Conservation (phyloP, 768 basidiomycete species). For the Pisolithus tinctorius region DNA sequence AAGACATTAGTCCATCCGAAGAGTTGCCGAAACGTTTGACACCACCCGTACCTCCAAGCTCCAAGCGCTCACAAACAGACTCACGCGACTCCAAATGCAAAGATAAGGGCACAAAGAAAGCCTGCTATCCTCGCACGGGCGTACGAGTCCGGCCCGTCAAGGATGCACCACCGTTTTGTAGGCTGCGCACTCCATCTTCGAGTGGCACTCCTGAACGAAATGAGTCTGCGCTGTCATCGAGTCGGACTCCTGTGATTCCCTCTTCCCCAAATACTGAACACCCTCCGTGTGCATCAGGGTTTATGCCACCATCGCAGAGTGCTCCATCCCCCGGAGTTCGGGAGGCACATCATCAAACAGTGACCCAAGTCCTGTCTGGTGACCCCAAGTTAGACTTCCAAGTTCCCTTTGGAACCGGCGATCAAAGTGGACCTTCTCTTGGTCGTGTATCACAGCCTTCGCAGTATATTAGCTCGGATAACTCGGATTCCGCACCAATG, state of each 20-base stretch:
- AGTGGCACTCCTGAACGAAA: constrained; percentile 7
- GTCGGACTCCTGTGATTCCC: constrained; percentile 8
- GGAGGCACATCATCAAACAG: background rate
- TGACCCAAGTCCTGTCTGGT: constrained; percentile 12
- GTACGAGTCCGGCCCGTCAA: constrained; percentile 40
- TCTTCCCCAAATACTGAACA: constrained; percentile 9
- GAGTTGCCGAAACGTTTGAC: constrained; percentile 12
- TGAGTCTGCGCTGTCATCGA: constrained; percentile 4
- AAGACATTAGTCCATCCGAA: constrained; percentile 4
- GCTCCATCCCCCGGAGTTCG: background rate
- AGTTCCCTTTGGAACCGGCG: constrained; percentile 15
- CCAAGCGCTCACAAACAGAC: constrained; percentile 9
- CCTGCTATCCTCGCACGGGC: constrained; percentile 36
- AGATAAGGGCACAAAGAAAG: constrained; percentile 38
- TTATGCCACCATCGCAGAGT: constrained; percentile 5
- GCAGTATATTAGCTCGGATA: constrained; percentile 7
- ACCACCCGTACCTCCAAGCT: background rate
- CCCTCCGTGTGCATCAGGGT: constrained; percentile 7
- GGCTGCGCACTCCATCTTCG: constrained; percentile 2
- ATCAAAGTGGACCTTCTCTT: constrained; percentile 11
- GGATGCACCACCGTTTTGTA: constrained; percentile 18
- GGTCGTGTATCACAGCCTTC: constrained; percentile 12
- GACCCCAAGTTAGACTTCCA: constrained; percentile 16
- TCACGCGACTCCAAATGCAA: constrained; percentile 23
- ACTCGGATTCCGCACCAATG: constrained; percentile 5